A percentile compares a stretch with the other conserved stretches of the same genome.
Conservation (phyloP, 257 asterid species). For the Galeopsis tetrahit region DNA sequence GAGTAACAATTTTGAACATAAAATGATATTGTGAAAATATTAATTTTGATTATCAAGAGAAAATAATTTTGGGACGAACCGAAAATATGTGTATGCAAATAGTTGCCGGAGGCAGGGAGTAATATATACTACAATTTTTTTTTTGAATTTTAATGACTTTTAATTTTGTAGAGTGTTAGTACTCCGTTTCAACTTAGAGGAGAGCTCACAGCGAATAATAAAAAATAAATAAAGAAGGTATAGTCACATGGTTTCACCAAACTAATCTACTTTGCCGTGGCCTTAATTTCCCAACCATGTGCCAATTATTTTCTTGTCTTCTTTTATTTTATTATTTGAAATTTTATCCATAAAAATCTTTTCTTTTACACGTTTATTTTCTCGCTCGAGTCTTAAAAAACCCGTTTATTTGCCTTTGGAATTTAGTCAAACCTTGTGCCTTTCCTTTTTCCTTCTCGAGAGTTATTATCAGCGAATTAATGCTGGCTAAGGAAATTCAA, state of each 20-base stretch:
- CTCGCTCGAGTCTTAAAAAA: neutral
- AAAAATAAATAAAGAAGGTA: neutral
- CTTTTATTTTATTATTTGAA: neutral
- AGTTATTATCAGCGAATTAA: no score
- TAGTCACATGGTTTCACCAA: conserved; percentile 36
- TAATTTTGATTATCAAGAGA: no score
- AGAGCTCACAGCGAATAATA: neutral
- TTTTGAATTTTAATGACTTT: no score
- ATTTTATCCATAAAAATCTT: neutral
- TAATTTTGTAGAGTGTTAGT: no score
- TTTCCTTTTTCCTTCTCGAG: no score
- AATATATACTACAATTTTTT: no score
- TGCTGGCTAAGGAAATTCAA: no score
- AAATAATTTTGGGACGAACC: no score
- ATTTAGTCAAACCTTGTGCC: neutral
- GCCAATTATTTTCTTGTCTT: conserved; percentile 35
- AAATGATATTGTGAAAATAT: no score
- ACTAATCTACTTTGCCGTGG: conserved; percentile 27
- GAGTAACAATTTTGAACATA: no score
- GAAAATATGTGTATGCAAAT: no score
- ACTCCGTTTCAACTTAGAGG: neutral
- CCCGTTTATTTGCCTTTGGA: neutral
- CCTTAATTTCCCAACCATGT: conserved; percentile 30
- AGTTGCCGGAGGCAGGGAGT: no score
- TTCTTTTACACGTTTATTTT: neutral